Percentiles rank a stretch among this genome's conserved stretches.
Evolutionary conservation across 2,329 filamentous ascomycete species (phyloP).

Genomic region (Trichoderma atrobrunneum): DNA sequence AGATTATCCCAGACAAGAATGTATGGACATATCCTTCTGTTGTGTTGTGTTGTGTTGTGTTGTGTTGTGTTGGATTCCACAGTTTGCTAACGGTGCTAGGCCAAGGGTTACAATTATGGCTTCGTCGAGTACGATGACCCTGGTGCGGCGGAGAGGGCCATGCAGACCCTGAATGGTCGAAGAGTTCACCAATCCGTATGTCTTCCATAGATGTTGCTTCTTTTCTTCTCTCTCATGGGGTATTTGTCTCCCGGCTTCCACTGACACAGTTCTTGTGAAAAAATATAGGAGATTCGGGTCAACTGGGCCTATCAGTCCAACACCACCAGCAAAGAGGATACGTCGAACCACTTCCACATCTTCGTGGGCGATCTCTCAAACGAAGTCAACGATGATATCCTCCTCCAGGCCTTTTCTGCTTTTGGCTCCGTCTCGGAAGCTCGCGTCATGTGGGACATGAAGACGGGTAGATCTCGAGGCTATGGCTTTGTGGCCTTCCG

Average conservation of each 20-base stretch:
- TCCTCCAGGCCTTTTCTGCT: conserved; percentile 89
- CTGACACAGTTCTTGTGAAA: not conserved
- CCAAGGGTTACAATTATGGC: conserved; percentile 97
- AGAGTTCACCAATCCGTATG: conserved; percentile 89
- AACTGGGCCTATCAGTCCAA: conserved; percentile 99
- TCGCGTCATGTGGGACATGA: conserved; percentile 99
- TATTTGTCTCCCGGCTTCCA: not conserved
- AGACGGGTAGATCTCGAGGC: conserved; percentile 93
- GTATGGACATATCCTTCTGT: conserved; percentile 57
- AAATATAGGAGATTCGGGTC: conserved; percentile 83
- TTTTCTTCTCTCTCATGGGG: not conserved
- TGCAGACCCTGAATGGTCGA: conserved; percentile 94
- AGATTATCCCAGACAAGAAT: conserved; percentile 99
- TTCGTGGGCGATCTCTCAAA: conserved; percentile 98
- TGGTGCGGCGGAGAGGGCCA: conserved; percentile 90
- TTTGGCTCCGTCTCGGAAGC: conserved; percentile 96
- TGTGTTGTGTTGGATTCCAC: not conserved
- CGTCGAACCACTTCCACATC: conserved; percentile 97
- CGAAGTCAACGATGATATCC: conserved; percentile 95
- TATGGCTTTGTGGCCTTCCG: conserved; percentile 98
- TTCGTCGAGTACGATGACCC: conserved; percentile 99
- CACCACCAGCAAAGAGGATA: conserved; percentile 91
- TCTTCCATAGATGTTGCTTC: not conserved
- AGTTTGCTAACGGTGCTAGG: conserved; percentile 46
- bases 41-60: not conserved